These are phyloP conservation scores for Hypoxylon sp. DNA, from an alignment of 2,329 filamentous ascomycete species.

Conservation along the genomic window DNA sequence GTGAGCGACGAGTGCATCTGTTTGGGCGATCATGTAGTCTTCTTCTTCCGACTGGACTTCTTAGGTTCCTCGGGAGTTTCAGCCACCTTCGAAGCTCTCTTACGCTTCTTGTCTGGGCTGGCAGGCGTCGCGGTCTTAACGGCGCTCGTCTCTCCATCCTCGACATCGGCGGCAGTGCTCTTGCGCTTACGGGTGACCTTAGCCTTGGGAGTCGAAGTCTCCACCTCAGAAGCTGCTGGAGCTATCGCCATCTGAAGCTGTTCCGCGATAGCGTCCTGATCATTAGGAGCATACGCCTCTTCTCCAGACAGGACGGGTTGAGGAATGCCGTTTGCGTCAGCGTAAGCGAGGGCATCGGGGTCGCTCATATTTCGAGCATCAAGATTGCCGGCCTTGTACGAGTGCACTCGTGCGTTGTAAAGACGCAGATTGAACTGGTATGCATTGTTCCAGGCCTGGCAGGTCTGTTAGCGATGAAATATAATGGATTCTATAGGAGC, in stretches of 20 bases:
- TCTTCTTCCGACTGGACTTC: slow-evolving; percentile 74
- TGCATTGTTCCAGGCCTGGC: slow-evolving; percentile 73
- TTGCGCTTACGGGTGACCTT: slow-evolving; percentile 72
- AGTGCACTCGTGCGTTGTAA: slow-evolving; percentile 76
- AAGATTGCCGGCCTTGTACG: slow-evolving; percentile 73
- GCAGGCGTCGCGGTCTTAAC: slow-evolving; percentile 61
- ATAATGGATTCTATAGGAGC: neutral
- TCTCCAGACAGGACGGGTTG: slow-evolving; percentile 66
- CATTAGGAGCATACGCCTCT: slow-evolving; percentile 62
- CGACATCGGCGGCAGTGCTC: slow-evolving; percentile 65
- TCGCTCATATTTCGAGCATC: slow-evolving; percentile 73
- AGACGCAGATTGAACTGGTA: slow-evolving; percentile 78
- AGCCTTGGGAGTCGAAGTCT: slow-evolving; percentile 71
- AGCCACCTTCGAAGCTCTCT: slow-evolving; percentile 70
- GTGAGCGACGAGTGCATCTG: neutral
- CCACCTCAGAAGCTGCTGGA: slow-evolving; percentile 52
- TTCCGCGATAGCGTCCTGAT: slow-evolving; percentile 72
- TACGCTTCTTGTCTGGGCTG: slow-evolving; percentile 75
- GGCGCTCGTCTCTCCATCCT: slow-evolving; percentile 59
- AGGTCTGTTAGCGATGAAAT: slow-evolving; percentile 33
- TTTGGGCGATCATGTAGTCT: slow-evolving; percentile 55
- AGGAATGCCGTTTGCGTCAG: slow-evolving; percentile 70
- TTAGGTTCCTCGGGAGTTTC: slow-evolving; percentile 71
- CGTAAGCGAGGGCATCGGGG: slow-evolving; percentile 72
- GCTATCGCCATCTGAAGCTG: slow-evolving; percentile 66